Percentiles rank a stretch among this genome's conserved stretches.
Conservation (phyloP, 2,329 filamentous ascomycete species). For the Coniochaeta sp. region DNA sequence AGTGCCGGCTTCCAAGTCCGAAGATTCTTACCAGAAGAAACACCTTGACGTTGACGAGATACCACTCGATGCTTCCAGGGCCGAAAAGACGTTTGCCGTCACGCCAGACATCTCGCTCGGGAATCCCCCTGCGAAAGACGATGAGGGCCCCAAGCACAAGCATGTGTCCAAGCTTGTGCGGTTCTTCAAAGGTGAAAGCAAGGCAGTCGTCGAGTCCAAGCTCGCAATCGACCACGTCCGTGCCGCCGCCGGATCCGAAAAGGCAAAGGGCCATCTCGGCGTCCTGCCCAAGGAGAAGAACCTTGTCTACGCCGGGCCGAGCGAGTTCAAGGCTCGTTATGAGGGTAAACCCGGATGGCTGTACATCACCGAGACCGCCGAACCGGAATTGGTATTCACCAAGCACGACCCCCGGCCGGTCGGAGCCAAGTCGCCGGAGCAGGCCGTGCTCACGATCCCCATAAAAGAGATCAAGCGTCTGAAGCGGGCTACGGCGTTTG, state of each 20-base stretch:
- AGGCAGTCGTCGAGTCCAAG: neutral
- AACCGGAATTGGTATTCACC: neutral
- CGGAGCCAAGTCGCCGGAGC: neutral
- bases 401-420: neutral
- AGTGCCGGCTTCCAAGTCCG: neutral
- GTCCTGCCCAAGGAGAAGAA: slow-evolving; percentile 2
- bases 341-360: neutral
- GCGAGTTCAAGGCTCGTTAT: slow-evolving; percentile 1
- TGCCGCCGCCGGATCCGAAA: neutral
- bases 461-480: slow-evolving; percentile 1
- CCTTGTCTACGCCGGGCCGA: neutral
- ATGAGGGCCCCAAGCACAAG: slow-evolving; percentile 1
- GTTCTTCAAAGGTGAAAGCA: neutral
- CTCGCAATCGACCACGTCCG: neutral
- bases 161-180: neutral
- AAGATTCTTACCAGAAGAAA: neutral
- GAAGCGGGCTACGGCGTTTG: slow-evolving; percentile 1
- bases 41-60: neutral
- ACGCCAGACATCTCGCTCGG: neutral
- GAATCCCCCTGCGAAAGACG: neutral
- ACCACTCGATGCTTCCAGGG: neutral
- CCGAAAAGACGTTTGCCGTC: neutral
- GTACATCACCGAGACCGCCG: neutral
- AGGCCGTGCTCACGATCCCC: neutral
- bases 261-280: neutral